Base-by-base conservation (phyloP, 108 stramenopile species). In the Fragilariopsis cylindrus region DNA sequence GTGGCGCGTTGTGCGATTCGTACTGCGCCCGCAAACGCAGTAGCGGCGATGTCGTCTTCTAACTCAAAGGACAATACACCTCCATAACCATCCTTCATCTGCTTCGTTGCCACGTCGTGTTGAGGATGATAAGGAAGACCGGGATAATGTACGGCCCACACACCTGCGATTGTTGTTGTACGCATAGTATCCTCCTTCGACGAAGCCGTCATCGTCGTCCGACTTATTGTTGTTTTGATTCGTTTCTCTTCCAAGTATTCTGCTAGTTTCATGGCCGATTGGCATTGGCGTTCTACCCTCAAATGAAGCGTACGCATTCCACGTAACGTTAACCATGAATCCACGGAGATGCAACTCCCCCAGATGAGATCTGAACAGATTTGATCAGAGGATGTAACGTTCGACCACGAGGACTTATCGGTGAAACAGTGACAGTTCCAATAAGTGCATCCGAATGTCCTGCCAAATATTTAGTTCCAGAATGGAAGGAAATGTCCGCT, bases 41-140 rank as follows among this genome's bases (percentile, higher is more conserved):
- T 91, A 7, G 97, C 97, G 60, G 58, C 72, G 7, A 71, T 71
- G 70, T 90, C 91, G 48, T 67, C 73, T 18, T 77, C 73, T 39
- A 98, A 70, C 77, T 97, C 96, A 54, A 99, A 84, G 74, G 94
- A 91, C 4, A 99, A 69, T 77, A 98, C 94, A 44, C 95, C 96
- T n/a, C 98, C 93, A 80, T 70, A 92, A 18, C 65, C 49, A 30
- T 48, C 44, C 0, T 57, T 46, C 90, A 90, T 90, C 83, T 90
- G 89, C 65, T 71, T 66, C 67, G 67, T 71, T 18, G 96, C 97
- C 7, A 97, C 53, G n/a, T 78, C 87, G 70, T 96, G 92, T 42
- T 94, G 87, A 11, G 93, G 93, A 80, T 98, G 96, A 46, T 84
- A 86, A 4, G 57, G 19, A 52, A 99, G 83, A 21, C 97, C 97